A percentile compares a stretch with the other conserved stretches of the same genome.
These are phyloP conservation scores for Anisogramma anomala DNA, from an alignment of 2,329 filamentous ascomycete genomes.

Conservation along the genomic window DNA sequence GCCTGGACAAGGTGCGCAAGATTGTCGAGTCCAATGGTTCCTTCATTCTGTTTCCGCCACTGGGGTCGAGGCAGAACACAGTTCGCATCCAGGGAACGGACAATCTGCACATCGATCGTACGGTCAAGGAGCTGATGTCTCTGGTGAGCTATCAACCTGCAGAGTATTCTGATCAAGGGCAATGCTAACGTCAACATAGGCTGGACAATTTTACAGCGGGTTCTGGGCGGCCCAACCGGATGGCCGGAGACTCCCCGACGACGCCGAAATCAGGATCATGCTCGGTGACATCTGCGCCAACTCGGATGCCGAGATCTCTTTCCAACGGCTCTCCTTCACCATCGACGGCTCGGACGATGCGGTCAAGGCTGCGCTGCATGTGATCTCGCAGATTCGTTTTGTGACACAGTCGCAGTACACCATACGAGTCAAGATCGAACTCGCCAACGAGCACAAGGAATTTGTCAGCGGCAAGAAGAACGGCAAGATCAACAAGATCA, in stretches of 20 bases:
- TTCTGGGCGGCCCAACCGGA: conserved; percentile 86
- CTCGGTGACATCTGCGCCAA: conserved; percentile 92
- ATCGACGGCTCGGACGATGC: conserved; percentile 94
- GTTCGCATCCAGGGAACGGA: conserved; percentile 89
- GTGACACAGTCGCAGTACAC: conserved; percentile 79
- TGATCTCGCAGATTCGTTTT: conserved; percentile 85
- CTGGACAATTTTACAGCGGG: conserved; percentile 94
- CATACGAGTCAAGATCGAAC: conserved; percentile 94
- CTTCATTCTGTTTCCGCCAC: conserved; percentile 80
- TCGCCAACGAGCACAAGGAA: conserved; percentile 98
- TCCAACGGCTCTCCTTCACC: conserved; percentile 87
- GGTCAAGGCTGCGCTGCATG: conserved; percentile 87
- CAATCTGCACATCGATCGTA: conserved; percentile 86
- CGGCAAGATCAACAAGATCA: conserved; percentile 99
- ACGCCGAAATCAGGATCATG: conserved; percentile 77
- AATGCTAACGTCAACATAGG: conserved; percentile 38
- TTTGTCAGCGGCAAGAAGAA: conserved; percentile 99
- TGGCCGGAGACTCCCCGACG: conserved; percentile 44
- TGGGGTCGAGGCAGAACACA: conserved; percentile 73
- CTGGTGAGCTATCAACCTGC: conserved; percentile 47
- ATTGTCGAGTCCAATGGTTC: conserved; percentile 95
- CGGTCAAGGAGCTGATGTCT: conserved; percentile 90
- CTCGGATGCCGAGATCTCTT: conserved; percentile 86
- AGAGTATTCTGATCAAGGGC: conserved; percentile 4
- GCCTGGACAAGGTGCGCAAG: conserved; percentile 92